phyloP scores from a whole-genome alignment of 78 protist species.

The Cavenderia fasciculata region DNA sequence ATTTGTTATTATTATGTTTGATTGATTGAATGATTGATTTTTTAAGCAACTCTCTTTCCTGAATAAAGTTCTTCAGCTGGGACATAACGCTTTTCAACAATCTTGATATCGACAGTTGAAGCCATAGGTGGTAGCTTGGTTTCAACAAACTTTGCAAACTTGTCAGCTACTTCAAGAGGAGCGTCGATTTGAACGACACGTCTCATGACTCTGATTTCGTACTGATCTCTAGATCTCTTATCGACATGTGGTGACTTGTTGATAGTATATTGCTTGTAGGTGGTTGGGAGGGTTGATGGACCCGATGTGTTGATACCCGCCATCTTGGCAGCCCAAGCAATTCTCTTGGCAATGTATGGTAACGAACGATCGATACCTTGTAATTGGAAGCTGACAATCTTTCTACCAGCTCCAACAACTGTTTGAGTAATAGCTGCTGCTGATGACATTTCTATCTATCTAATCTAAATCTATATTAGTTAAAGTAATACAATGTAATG shows the following conservation, averaged over 20 bases:
- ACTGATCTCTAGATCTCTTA: constrained; percentile 72
- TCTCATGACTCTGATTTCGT: constrained; percentile 31
- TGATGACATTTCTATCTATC: no score
- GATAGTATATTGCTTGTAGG: constrained; percentile 40
- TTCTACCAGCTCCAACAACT: constrained; percentile 47
- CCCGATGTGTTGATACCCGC: constrained; percentile 68
- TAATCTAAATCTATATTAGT: no score
- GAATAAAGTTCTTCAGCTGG: constrained; percentile 38
- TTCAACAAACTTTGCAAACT: constrained; percentile 53
- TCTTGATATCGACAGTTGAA: constrained; percentile 60
- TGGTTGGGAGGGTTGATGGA: constrained; percentile 48
- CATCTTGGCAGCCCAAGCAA: constrained; percentile 69
- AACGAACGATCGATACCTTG: constrained; percentile 53
- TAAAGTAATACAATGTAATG: no score
- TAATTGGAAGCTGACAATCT: constrained; percentile 49
- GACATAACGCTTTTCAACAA: constrained; percentile 50
- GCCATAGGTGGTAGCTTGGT: constrained; percentile 67
- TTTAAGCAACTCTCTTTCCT: constrained; percentile 57
- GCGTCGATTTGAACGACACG: constrained; percentile 75
- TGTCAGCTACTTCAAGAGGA: constrained; percentile 38
- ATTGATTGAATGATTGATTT: not conserved
- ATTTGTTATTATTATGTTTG: no score
- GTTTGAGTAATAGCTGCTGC: constrained; percentile 35
- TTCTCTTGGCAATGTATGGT: constrained; percentile 73
- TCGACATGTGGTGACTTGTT: constrained; percentile 79